A percentile compares a stretch with the other conserved stretches of the same genome.
phyloP scores from a whole-genome alignment of 805 yeast genomes.

The Candida silvicultrix region DNA sequence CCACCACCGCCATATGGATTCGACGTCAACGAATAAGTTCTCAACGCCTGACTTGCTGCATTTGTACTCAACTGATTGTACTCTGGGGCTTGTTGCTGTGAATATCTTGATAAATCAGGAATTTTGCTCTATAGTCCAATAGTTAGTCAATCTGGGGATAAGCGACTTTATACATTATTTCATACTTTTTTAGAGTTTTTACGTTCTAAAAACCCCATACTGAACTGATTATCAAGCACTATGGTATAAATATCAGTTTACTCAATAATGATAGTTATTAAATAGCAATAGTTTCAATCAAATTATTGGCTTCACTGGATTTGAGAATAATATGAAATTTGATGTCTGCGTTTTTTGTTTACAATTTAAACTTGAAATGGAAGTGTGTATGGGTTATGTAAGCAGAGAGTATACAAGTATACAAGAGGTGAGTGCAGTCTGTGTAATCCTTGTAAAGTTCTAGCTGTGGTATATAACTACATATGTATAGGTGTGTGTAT shows the following conservation, averaged over 20 bases:
- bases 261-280: too few species aligned
- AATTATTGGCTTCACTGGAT: neutral
- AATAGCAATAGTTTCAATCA: too few species aligned
- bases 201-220: conserved; percentile 1
- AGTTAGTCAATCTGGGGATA: conserved; percentile 13
- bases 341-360: too few species aligned
- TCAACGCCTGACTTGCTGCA: conserved; percentile 8
- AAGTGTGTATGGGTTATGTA: neutral
- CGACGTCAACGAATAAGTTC: conserved; percentile 17
- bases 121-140: conserved; percentile 20
- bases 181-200: neutral
- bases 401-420: too few species aligned
- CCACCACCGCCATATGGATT: too few species aligned
- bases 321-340: too few species aligned
- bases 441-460: too few species aligned
- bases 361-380: neutral
- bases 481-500: too few species aligned
- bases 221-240: neutral
- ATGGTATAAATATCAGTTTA: too few species aligned
- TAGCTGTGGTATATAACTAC: too few species aligned
- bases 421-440: too few species aligned
- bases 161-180: too few species aligned
- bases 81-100: conserved; percentile 21
- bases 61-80: conserved; percentile 3
- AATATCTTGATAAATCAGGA: conserved; percentile 28